Evolutionary conservation across 495 filamentous ascomycete species (phyloP), one percentile per base, ranked within the genome.

Genomic region (Xylaria bambusicola): DNA sequence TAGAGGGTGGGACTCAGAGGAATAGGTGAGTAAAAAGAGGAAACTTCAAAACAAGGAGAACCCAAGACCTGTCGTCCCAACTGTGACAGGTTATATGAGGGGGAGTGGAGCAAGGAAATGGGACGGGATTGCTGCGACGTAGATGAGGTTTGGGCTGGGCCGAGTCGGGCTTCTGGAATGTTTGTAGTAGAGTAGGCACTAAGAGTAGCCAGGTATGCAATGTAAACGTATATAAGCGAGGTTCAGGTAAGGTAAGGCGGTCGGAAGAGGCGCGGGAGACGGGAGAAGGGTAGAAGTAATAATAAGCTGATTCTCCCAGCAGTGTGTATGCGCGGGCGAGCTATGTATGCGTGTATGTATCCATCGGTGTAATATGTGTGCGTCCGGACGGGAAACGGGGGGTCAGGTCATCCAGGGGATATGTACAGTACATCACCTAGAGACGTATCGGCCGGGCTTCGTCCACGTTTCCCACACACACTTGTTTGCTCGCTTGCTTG

Each of bases 51-150:
- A 49, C 18, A 38, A 58, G 24, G 31, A 33, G 27, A n/a, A n/a
- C n/a, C n/a, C n/a, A n/a, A n/a, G n/a, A n/a, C n/a, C n/a, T 26
- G 44, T 13, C 20, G 17, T 24, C 18, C 46, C 26, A 26, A 4
- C 26, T 31, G 26, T 56, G 23, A 45, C 42, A 10, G 47, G 31
- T 38, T 38, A 48, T 48, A 36, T 56, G 24, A 7, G 55, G 55
- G 54, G 38, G 44, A 33, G 45, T 49, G 45, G 55, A 58, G 45
- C 33, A n/a, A n/a, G n/a, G n/a, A n/a, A n/a, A n/a, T n/a, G n/a
- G n/a, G 45, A n/a, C 45, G 10, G 44, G 55, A 41, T n/a, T 41
- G 24, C 13, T 38, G 42, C 35, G 36, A 40, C 35, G 33, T 41
- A 21, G 18, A 21, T 53, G 40, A 40, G 50, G 50, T 33, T 40